Evolutionary conservation across 768 basidiomycete species (phyloP).

Genomic region (Amanita pseudoporphyria): DNA sequence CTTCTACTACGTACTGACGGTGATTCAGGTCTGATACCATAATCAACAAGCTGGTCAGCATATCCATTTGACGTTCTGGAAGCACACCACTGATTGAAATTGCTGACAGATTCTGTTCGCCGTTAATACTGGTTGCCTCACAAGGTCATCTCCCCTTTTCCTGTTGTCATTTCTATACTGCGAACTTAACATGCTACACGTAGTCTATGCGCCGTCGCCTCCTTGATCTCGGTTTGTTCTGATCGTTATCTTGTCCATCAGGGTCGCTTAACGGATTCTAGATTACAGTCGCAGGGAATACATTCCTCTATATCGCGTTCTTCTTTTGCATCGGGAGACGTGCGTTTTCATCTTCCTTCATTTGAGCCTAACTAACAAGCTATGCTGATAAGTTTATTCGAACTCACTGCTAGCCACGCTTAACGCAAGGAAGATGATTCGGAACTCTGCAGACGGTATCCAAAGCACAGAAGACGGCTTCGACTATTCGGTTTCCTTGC

Average conservation of each 20-base stretch:
- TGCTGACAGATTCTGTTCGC: constrained; percentile 29
- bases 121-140: constrained; percentile 32
- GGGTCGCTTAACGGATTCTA: constrained; percentile 13
- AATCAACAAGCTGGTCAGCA: constrained; percentile 32
- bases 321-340: constrained; percentile 51
- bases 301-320: constrained; percentile 50
- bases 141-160: constrained; percentile 19
- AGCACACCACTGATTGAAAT: not conserved
- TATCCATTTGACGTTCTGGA: not conserved
- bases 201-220: constrained; percentile 45
- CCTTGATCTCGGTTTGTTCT: constrained; percentile 37
- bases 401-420: constrained; percentile 54
- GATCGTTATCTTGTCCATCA: not conserved
- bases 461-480: constrained; percentile 32
- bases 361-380: constrained; percentile 1
- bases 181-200: not conserved
- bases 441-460: constrained; percentile 26
- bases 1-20: not conserved
- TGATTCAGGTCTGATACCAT: constrained; percentile 32
- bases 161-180: not conserved
- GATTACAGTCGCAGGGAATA: constrained; percentile 37
- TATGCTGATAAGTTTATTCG: constrained; percentile 35
- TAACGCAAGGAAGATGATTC: constrained; percentile 43
- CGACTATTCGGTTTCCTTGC: constrained; percentile 23
- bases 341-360: constrained; percentile 18